Percentiles rank a stretch among this genome's conserved stretches.
phyloP scores from a whole-genome alignment of 768 basidiomycete species.

The Boletus coccyginus region DNA sequence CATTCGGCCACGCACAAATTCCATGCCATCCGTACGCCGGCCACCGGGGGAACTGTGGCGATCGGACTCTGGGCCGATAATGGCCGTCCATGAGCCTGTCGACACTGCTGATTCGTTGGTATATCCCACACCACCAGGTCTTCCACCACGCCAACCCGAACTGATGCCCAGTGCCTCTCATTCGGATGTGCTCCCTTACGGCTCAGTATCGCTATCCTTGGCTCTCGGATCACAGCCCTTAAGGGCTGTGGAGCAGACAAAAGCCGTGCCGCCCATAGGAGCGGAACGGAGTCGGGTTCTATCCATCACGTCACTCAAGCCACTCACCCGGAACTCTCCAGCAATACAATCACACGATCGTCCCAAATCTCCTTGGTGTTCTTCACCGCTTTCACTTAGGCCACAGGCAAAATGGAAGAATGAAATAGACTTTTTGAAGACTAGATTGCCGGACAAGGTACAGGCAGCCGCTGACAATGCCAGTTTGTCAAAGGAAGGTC shows the following conservation, averaged over 20 bases:
- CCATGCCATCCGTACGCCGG: slow-evolving; percentile 14
- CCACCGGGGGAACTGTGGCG: slow-evolving; percentile 22
- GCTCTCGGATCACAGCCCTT: slow-evolving; percentile 29
- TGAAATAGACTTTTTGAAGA: background rate
- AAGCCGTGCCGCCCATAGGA: slow-evolving; percentile 26
- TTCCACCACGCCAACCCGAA: slow-evolving; percentile 10
- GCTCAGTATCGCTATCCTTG: slow-evolving; percentile 21
- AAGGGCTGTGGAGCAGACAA: slow-evolving; percentile 19
- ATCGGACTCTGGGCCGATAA: slow-evolving; percentile 11
- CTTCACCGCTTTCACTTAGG: slow-evolving; percentile 6
- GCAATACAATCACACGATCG: background rate
- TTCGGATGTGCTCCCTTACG: background rate
- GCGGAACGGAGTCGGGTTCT: slow-evolving; percentile 28
- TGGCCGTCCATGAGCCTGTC: background rate
- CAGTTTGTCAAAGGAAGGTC: slow-evolving; percentile 15
- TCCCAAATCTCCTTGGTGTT: slow-evolving; percentile 5
- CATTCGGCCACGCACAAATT: slow-evolving; percentile 10
- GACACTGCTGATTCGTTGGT: background rate
- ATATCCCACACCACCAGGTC: slow-evolving; percentile 22
- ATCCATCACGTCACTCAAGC: slow-evolving; percentile 14
- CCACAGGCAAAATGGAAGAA: slow-evolving; percentile 5
- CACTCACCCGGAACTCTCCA: slow-evolving; percentile 3
- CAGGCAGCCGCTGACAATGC: background rate
- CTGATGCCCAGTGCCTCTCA: slow-evolving; percentile 7
- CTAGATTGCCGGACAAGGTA: background rate